Evolutionary conservation across 2,329 filamentous ascomycete genomes (phyloP).

Genomic region (Dendrostoma leiphaemia): DNA sequence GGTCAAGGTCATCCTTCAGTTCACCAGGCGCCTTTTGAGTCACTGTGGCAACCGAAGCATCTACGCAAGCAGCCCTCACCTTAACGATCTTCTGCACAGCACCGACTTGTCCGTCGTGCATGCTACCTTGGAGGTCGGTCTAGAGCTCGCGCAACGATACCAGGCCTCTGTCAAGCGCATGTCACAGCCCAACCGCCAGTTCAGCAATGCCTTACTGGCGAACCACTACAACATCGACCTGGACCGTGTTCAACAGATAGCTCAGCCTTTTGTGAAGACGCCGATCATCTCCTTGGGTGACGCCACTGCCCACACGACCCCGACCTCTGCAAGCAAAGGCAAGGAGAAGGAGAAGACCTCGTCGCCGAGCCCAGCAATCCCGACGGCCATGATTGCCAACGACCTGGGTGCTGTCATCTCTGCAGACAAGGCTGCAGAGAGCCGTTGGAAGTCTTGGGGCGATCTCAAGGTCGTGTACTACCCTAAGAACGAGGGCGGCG

Average conservation of each 20-base stretch:
- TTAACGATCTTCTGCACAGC: conserved; percentile 87
- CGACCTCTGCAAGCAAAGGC: conserved; percentile 62
- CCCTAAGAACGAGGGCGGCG: conserved; percentile 37
- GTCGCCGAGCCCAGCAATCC: conserved; percentile 39
- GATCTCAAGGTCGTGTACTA: conserved; percentile 82
- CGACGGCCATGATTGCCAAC: conserved; percentile 70
- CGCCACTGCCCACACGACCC: conserved; percentile 48
- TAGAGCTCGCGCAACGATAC: conserved; percentile 88
- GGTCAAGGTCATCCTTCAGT: conserved; percentile 75
- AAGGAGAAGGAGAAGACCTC: conserved; percentile 78
- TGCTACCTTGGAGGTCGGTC: conserved; percentile 73
- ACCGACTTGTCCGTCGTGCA: conserved; percentile 78
- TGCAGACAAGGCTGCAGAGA: conserved; percentile 43
- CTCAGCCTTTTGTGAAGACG: conserved; percentile 78
- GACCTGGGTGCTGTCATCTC: conserved; percentile 77
- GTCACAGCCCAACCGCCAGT: conserved; percentile 59
- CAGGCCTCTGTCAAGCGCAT: conserved; percentile 82
- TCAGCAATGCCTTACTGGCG: conserved; percentile 71
- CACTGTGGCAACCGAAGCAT: conserved; percentile 96
- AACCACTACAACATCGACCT: conserved; percentile 81
- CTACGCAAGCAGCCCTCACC: conserved; percentile 87
- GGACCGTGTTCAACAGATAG: conserved; percentile 81
- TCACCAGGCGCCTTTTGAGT: conserved; percentile 84
- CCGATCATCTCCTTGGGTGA: conserved; percentile 52
- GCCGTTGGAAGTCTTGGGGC: conserved; percentile 74